Evolutionary conservation across 768 basidiomycete species (phyloP), one percentile per base, ranked within the genome.

Genomic region (Leccinum fibrillosum): DNA sequence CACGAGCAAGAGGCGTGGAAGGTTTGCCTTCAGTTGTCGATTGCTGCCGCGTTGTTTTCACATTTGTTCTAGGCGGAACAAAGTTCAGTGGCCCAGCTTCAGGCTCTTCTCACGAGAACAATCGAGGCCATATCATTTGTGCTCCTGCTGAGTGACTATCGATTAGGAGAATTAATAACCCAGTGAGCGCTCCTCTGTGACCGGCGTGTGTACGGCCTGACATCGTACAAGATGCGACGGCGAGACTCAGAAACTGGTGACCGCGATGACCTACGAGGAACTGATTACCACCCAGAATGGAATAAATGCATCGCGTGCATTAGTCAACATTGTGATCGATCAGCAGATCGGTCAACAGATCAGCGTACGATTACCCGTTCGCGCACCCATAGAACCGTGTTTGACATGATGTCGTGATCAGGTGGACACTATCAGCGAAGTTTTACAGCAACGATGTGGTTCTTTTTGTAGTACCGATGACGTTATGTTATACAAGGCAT

Each of bases 391-490:
- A 19, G 21, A 52, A 52, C 23, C 12, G 42, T 49, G 25, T 37
- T 44, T 42, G 42, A 65, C 35, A 62, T 58, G 32, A 49, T 60
- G 10, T 53, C 61, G 57, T 57, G 34, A 54, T 49, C 58, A 96
- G 94, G 92, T 99, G 62, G 97, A 99, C 72, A 91, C 94, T 6
- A 91, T 99, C 72, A 96, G 93, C 69, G 94, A 98, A 66, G 86
- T 94, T 45, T 75, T 99, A 39, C 96, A 98, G 69, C 87, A 91
- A 66, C 82, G 94, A 70, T 99, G 97, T 64, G 95, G 96, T 2
- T 92, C 94, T 13, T 98, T 98, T 82, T 98, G 94, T 73, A 95
- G 95, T 64, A 89, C 95, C 2, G 97, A 98, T 68, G 97, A 99
- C 74, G 97, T 99, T 47, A 91, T 97, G 82, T 74, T 97, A 28